These are phyloP conservation scores for Scalesia atractyloides DNA, from an alignment of 129 eudicot genomes.

Conservation along the genomic window DNA sequence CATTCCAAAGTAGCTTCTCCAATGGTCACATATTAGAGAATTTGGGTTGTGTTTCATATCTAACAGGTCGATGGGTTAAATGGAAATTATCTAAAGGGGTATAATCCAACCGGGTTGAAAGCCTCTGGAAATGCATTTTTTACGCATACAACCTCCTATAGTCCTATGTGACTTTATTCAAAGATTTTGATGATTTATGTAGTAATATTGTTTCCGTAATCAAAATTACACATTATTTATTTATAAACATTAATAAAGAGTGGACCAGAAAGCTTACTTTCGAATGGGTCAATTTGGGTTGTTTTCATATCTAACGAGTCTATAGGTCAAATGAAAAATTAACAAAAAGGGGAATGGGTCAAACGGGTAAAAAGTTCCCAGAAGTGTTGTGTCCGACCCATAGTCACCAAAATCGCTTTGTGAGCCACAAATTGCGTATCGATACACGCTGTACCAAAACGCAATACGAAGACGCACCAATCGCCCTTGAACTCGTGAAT, in stretches of 20 bases:
- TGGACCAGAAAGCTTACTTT: neutral
- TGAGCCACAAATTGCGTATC: no score
- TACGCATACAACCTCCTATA: neutral
- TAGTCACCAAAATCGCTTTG: no score
- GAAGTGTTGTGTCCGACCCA: neutral
- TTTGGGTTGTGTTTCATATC: slow-evolving; percentile 1
- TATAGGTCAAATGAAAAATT: neutral
- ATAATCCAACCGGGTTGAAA: no score
- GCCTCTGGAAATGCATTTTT: neutral
- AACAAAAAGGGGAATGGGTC: neutral
- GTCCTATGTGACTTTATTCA: neutral
- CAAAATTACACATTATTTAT: neutral
- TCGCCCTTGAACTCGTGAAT: no score
- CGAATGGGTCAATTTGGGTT: neutral
- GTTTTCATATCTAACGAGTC: neutral
- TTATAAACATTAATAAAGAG: neutral
- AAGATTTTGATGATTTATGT: neutral
- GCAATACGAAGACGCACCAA: no score
- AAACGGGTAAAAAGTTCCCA: neutral
- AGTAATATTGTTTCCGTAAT: neutral
- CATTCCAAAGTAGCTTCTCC: slow-evolving; percentile 19
- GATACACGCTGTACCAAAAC: no score
- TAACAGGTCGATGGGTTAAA: neutral
- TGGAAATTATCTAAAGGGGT: neutral
- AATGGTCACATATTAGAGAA: neutral